A percentile compares a stretch with the other conserved stretches of the same genome.
Evolutionary conservation across 495 filamentous ascomycete genomes (phyloP).

Genomic region (Talaromyces stipitatus): DNA sequence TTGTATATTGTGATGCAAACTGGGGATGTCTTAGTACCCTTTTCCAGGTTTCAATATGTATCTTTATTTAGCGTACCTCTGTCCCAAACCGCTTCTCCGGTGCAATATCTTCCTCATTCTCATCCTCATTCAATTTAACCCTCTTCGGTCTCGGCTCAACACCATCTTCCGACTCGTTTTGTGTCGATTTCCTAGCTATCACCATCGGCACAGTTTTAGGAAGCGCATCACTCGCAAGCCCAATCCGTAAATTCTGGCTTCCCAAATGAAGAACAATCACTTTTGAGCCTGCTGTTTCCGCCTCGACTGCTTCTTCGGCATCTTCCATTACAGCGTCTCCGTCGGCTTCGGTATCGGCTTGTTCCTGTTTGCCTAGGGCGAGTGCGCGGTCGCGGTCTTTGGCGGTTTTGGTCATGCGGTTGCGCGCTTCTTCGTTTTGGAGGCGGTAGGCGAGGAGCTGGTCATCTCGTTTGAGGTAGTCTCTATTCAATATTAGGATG

Average conservation of each 20-base stretch:
- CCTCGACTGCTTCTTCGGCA: slow-evolving; percentile 43
- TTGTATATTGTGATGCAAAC: slow-evolving; percentile 69
- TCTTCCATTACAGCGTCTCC: slow-evolving; percentile 62
- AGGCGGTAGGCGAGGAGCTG: slow-evolving; percentile 84
- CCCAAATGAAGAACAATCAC: slow-evolving; percentile 95
- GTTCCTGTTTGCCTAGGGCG: slow-evolving; percentile 52
- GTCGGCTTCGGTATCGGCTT: slow-evolving; percentile 44
- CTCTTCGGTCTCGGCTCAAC: slow-evolving; percentile 79
- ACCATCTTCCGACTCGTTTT: slow-evolving; percentile 71
- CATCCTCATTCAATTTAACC: slow-evolving; percentile 61
- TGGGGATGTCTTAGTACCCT: too few relatives aligned
- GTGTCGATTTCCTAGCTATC: slow-evolving; percentile 66
- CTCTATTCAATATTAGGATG: slow-evolving; percentile 44
- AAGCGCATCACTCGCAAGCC: slow-evolving; percentile 86
- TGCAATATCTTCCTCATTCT: slow-evolving; percentile 39
- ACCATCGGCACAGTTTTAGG: slow-evolving; percentile 93
- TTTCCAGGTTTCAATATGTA: too few relatives aligned
- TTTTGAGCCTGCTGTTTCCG: slow-evolving; percentile 70
- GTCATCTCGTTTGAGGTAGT: slow-evolving; percentile 97
- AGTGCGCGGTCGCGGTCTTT: slow-evolving; percentile 82
- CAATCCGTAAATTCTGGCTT: slow-evolving; percentile 93
- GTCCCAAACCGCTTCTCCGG: slow-evolving; percentile 79
- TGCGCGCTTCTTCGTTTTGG: slow-evolving; percentile 73
- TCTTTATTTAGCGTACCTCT: slow-evolving; percentile 46
- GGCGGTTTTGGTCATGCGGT: slow-evolving; percentile 70